A percentile compares a stretch with the other conserved stretches of the same genome.
Evolutionary conservation across 2,329 filamentous ascomycete genomes (phyloP).

Genomic region (Conoideocrella luteorostrata): DNA sequence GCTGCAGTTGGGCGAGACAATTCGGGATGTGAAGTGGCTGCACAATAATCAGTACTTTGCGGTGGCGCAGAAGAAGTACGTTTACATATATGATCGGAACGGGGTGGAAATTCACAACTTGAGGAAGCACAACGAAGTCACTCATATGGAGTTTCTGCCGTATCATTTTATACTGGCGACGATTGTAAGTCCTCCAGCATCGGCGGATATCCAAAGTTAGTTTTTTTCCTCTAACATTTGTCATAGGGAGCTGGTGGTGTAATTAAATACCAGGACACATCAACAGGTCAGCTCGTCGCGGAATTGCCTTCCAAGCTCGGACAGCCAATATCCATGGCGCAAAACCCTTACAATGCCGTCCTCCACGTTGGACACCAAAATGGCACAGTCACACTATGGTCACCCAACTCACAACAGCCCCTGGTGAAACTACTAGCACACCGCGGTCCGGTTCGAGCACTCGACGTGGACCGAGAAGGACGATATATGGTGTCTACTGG

Average conservation of each 20-base stretch:
- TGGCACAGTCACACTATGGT: constrained; percentile 91
- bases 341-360: constrained; percentile 90
- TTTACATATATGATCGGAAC: constrained; percentile 90
- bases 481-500: constrained; percentile 93
- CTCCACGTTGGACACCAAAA: constrained; percentile 92
- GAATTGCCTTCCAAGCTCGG: constrained; percentile 83
- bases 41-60: constrained; percentile 95
- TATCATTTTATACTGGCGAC: constrained; percentile 94
- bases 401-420: constrained; percentile 79
- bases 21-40: constrained; percentile 84
- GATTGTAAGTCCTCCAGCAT: constrained; percentile 57
- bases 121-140: constrained; percentile 83
- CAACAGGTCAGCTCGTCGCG: constrained; percentile 80
- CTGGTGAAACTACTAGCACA: constrained; percentile 90
- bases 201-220: no score
- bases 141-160: constrained; percentile 89
- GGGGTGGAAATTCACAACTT: constrained; percentile 91
- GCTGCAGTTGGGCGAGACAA: constrained; percentile 81
- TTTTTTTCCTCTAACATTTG: background rate
- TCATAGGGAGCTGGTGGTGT: constrained; percentile 67
- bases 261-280: constrained; percentile 91
- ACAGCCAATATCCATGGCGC: constrained; percentile 72
- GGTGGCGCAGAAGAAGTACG: constrained; percentile 91
- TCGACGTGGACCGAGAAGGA: constrained; percentile 83
- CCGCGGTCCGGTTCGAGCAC: constrained; percentile 75